Evolutionary conservation across 1,139 yeast species (phyloP), one percentile per base, ranked within the genome.

Genomic region (Sugiyamaella pinicola): DNA sequence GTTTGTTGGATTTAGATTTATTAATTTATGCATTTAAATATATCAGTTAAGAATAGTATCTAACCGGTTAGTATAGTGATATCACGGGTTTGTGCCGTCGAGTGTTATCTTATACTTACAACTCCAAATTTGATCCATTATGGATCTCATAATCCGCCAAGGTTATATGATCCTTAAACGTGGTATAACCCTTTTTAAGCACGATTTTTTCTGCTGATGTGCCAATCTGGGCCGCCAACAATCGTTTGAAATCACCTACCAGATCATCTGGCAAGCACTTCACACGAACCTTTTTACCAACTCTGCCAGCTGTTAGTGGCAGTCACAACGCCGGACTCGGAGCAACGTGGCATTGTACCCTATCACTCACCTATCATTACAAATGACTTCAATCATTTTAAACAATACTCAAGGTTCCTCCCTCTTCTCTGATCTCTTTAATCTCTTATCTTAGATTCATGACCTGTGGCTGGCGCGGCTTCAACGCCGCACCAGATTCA

Each of bases 71-170:
- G 40, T 35, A 15, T 37, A 10, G 13, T 18, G n/a, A 15, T 33
- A 7, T 5, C 4, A 18, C n/a, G 24, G 5, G 24, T 8, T 10
- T n/a, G n/a, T n/a, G n/a, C n/a, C n/a, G n/a, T 7, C 31, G 12
- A 7, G 31, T 26, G 9, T 7, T 26, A 9, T 4, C 8, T 7
- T n/a, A 3, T 40, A 63, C 70, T 55, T 88, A 93, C 65, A 93
- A 72, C 69, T 93, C 99, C 61, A 93, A 73, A 67, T 85, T 88
- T 61, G 87, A 85, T 18, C 96, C 96, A 68, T 90, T 86, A 65
- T 90, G 96, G 13, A 93, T 82, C 69, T 93, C 99, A 67, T 95
- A 93, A 68, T 93, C 99, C 21, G 86, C 96, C 51, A 93, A 74
- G 0, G 91, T 78, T 55, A 93, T 91, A 65, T 90, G 98, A 64